Base-by-base conservation (phyloP, 1,284 basidiomycete species). In the Rhodotorula sp. region DNA sequence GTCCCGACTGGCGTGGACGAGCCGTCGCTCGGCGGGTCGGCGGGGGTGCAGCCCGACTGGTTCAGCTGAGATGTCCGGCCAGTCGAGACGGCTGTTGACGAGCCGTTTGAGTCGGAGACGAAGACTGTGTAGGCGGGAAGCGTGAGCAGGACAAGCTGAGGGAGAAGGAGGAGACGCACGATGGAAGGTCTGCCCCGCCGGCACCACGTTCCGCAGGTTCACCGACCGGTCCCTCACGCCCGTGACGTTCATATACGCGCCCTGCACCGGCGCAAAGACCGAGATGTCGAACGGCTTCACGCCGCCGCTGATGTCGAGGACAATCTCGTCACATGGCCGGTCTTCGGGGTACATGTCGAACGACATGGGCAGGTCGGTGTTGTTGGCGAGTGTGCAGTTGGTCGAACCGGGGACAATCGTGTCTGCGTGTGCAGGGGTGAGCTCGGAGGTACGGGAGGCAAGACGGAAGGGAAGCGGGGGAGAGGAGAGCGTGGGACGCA, bases 241-340 rank as follows among this genome's bases (percentile, higher is more conserved):
- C 21, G 74, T 75, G n/a, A 65, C 12, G 46, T 75, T 75, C 27
- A 60, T 64, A 50, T 70, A 75, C 32, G 53, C 29, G 4, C 74
- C 74, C 12, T 51, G 66, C 46, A 51, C 21, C 29, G 65, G 69
- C 12, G 67, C 64, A 17, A 76, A 27, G 6, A 76, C 57, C 9
- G 65, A 65, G 12, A 71, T 59, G 8, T 67, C 67, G 37, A 68
- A 76, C 0, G 74, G 74, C 25, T 29, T 32, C 1, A 19, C 41
- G 3, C 74, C 74, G 22, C 70, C 72, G 2, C 29, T 39, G 22
- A 74, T 32, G 8, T 41, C 10, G 22, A 76, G 19, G 19, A 58
- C 48, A 29, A 76, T 50, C 48, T 73, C 74, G 46, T 58, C 64
- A 57, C 74, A 76, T 0, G 74, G 62, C 1, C 51, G 39, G 51